phyloP scores from a whole-genome alignment of 2,329 filamentous ascomycete species.

The Chaetomiaceae sp. region DNA sequence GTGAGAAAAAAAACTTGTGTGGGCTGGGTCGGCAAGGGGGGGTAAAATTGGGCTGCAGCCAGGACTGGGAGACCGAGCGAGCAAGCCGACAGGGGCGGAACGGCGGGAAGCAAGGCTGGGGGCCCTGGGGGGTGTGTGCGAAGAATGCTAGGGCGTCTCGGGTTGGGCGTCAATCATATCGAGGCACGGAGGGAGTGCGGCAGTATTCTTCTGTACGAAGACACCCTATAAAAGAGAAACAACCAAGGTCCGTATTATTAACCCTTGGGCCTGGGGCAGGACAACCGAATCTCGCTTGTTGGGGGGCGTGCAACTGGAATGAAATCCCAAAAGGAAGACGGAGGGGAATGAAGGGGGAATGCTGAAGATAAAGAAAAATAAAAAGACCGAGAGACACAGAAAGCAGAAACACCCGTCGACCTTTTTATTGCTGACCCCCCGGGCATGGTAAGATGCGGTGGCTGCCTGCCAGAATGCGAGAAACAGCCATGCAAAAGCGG shows the following conservation, averaged over 20 bases:
- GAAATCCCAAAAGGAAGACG: conserved; percentile 1
- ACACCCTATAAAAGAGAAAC: conserved; percentile 1
- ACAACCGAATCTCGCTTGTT: conserved; percentile 24
- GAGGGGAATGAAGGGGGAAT: conserved; percentile 6
- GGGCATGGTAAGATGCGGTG: conserved; percentile 12
- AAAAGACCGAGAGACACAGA: neutral
- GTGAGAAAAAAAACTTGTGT: conserved; percentile 22
- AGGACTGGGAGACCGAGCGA: neutral
- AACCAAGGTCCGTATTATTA: conserved; percentile 3
- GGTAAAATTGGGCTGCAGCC: conserved; percentile 16
- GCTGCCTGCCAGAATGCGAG: conserved; percentile 22
- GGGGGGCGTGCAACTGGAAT: conserved; percentile 6
- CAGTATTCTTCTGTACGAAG: too few relatives aligned
- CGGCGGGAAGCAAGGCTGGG: conserved; percentile 19
- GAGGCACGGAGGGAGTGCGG: too few relatives aligned
- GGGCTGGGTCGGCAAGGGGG: conserved; percentile 11
- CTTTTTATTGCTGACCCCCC: conserved; percentile 16
- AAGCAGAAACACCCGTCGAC: neutral
- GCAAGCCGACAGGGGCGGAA: conserved; percentile 14
- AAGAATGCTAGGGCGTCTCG: conserved; percentile 19
- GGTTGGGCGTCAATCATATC: conserved; percentile 25
- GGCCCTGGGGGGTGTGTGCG: too few relatives aligned
- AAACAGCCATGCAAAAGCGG: conserved; percentile 9
- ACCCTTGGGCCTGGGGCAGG: conserved; percentile 19
- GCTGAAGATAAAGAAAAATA: conserved; percentile 1